Conservation (phyloP, 2,329 filamentous ascomycete species). For the Colletotrichum sp. region DNA sequence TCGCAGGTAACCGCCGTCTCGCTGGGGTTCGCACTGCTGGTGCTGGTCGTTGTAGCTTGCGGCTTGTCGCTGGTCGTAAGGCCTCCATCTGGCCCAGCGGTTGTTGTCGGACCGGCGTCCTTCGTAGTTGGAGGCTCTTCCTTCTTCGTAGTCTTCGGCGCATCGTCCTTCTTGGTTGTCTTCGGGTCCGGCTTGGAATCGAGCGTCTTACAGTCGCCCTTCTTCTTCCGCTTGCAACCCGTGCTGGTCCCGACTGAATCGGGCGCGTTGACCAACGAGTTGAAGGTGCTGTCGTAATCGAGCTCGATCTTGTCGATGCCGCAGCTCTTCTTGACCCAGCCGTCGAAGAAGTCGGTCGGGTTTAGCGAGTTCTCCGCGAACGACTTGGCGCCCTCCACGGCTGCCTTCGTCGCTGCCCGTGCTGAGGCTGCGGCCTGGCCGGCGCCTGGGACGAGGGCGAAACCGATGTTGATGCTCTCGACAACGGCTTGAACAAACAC, state of each 20-base stretch:
- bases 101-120: neutral
- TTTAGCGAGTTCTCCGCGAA: neutral
- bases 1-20: neutral
- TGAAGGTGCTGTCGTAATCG: neutral
- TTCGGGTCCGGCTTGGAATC: neutral
- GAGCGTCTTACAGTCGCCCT: neutral
- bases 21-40: neutral
- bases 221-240: neutral
- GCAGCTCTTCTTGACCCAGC: neutral
- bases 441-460: neutral
- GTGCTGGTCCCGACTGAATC: neutral
- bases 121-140: neutral
- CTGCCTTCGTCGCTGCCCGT: neutral
- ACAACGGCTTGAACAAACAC: neutral
- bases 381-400: neutral
- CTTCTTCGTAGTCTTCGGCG: neutral
- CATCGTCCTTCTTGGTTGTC: neutral
- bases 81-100: neutral
- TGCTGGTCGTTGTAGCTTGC: neutral
- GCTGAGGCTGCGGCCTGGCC: neutral
- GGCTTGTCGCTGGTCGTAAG: neutral
- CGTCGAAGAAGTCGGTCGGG: neutral
- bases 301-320: neutral
- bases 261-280: neutral
- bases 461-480: neutral